Percentiles rank a stretch among this genome's conserved stretches.
Conservation (phyloP, 2,329 filamentous ascomycete genomes). For the Paecilomyces sp. region DNA sequence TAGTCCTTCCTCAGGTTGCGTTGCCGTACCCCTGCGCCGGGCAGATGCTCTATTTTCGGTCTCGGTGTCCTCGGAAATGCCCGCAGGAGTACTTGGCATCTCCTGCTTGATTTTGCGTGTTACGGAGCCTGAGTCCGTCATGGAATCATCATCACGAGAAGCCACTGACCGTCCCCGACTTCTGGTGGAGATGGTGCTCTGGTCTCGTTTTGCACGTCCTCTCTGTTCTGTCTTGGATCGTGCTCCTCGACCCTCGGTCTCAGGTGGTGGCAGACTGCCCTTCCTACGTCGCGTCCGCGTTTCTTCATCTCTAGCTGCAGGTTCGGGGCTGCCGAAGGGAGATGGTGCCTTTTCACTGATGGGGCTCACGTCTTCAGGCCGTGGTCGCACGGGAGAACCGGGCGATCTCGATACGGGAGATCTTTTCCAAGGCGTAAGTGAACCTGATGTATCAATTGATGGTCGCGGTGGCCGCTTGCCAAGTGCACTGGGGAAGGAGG, state of each 20-base stretch:
- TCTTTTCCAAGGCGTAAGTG: constrained; percentile 38
- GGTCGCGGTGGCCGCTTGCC: constrained; percentile 21
- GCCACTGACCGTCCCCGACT: constrained; percentile 29
- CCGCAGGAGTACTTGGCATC: constrained; percentile 27
- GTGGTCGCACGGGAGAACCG: constrained; percentile 32
- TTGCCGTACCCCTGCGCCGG: constrained; percentile 18
- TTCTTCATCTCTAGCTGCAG: constrained; percentile 11
- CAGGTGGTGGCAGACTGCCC: constrained; percentile 7
- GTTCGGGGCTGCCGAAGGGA: constrained; percentile 17
- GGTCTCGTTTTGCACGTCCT: constrained; percentile 21
- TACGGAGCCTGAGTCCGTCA: constrained; percentile 9
- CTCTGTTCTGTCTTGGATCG: constrained; percentile 20
- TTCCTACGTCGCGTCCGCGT: constrained; percentile 14
- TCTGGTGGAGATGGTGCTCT: constrained; percentile 27
- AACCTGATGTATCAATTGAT: constrained; percentile 32
- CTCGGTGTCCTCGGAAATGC: constrained; percentile 24
- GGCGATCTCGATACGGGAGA: constrained; percentile 28
- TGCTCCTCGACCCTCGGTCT: constrained; percentile 11
- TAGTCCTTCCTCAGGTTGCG: constrained; percentile 17
- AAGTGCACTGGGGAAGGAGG: constrained; percentile 17
- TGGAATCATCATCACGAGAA: constrained; percentile 26
- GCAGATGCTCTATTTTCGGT: constrained; percentile 19
- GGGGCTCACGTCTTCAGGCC: constrained; percentile 38
- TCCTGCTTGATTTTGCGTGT: constrained; percentile 23
- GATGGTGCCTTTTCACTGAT: constrained; percentile 38